Percentiles rank a stretch among this genome's conserved stretches.
Evolutionary conservation across 2,329 filamentous ascomycete genomes (phyloP).

Genomic region (Didymella keratinophila): DNA sequence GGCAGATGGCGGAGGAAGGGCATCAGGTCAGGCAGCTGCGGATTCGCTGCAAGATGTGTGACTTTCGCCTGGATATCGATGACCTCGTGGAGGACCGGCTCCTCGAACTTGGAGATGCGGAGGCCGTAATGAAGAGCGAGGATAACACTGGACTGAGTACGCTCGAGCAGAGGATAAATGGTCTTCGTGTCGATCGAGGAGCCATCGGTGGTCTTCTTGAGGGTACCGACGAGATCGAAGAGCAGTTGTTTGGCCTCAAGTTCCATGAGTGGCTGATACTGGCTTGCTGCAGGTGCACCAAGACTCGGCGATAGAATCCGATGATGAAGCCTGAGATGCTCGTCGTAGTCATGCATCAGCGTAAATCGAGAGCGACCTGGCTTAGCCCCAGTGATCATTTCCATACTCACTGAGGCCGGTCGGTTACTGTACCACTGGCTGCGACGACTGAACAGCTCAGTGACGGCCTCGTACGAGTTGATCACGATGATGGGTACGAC

Average conservation of each 20-base stretch:
- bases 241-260: neutral
- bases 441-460: neutral
- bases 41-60: neutral
- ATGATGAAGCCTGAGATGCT: neutral
- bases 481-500: neutral
- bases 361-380: neutral
- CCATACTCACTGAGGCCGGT: neutral
- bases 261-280: neutral
- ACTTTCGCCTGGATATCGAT: neutral
- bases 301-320: neutral
- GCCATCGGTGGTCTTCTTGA: neutral
- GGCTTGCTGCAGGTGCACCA: neutral
- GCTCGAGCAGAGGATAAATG: neutral
- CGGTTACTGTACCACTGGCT: slow-evolving; percentile 1
- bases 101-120: neutral
- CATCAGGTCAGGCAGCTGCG: neutral
- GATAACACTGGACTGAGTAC: neutral
- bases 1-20: neutral
- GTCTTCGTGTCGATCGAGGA: neutral
- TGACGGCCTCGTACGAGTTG: neutral
- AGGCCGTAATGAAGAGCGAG: neutral
- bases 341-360: slow-evolving; percentile 1
- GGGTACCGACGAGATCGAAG: neutral
- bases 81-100: neutral
- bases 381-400: neutral